Evolutionary conservation across 768 basidiomycete species (phyloP), one percentile per base, ranked within the genome.

Genomic region (Hemileccinum rubropunctum): DNA sequence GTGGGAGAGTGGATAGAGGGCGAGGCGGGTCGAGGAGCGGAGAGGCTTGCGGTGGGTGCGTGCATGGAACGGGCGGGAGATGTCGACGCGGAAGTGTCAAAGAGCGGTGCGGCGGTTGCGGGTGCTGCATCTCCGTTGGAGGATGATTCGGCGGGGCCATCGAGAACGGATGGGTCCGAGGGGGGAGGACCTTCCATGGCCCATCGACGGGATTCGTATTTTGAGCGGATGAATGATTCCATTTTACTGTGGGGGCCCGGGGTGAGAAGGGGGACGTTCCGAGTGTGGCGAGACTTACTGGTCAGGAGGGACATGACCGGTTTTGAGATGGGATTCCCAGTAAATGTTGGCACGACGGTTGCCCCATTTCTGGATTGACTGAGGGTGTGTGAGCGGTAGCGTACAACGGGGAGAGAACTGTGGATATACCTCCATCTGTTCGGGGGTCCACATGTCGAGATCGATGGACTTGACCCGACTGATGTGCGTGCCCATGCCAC

Each of bases 401-500:
- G 28, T 8, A n/a, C 7, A 17, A 15, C 6, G n/a, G n/a, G n/a
- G n/a, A 13, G 38, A 13, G 50, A 23, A 57, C n/a, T n/a, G 79
- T 7, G 41, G 11, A 30, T 6, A 53, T 59, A 93, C 94, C 73
- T 86, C 83, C 88, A 99, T 95, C 72, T 99, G 95, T 55, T 98
- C 94, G 3, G 92, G 91, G 8, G 92, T 95, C 95, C 95, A 99
- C 15, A 89, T 82, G 61, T 99, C 95, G 47, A 99, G 83, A 72
- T 99, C 95, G 47, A 99, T 91, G 3, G 93, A 95, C 64, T 97
- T 97, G 66, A 99, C 90, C 64, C 88, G 91, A 72, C 89, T 91
- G 68, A 98, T 97, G 69, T 99, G 95, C 0, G 95, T 98, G 52
- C 95, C 95, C 92, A 99, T 94, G 35, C 91, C 88, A 37, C 95